Percentiles rank a stretch among this genome's conserved stretches.
Evolutionary conservation across 1,284 basidiomycete genomes (phyloP).

Genomic region (Cryptococcus sp.): DNA sequence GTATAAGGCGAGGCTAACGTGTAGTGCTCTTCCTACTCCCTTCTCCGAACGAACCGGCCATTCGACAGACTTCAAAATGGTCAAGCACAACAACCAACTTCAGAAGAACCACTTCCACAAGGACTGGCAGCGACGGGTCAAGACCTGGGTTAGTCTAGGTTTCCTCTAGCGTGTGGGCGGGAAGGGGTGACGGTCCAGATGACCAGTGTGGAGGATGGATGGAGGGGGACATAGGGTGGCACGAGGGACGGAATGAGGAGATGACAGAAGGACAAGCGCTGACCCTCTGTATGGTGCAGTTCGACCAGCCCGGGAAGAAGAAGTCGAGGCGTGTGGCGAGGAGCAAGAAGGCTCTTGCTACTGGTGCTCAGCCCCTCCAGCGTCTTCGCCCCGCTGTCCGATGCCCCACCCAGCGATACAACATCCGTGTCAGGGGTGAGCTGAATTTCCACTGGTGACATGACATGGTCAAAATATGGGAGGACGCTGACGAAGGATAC

Average conservation of each 20-base stretch:
- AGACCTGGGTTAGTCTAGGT: constrained; percentile 39
- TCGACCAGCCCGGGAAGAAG: constrained; percentile 98
- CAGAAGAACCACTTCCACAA: constrained; percentile 61
- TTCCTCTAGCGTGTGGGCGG: not conserved
- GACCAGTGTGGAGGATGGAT: not conserved
- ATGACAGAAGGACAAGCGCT: not conserved
- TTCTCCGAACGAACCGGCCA: not conserved
- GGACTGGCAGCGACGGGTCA: constrained; percentile 68
- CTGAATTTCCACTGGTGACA: constrained; percentile 1
- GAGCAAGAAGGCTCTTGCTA: constrained; percentile 82
- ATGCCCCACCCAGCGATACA: constrained; percentile 96
- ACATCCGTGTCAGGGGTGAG: constrained; percentile 80
- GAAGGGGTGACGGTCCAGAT: not conserved
- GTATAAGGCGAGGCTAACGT: not conserved
- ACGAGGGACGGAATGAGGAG: no score
- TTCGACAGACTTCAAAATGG: constrained; percentile 21
- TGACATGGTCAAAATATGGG: no score
- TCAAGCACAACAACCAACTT: constrained; percentile 44
- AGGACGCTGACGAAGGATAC: not conserved
- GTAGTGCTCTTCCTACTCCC: not conserved
- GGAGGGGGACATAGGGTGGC: not conserved
- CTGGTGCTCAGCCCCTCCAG: constrained; percentile 88
- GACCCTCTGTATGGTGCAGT: constrained; percentile 68
- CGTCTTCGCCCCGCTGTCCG: constrained; percentile 96
- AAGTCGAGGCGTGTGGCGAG: constrained; percentile 91